phyloP scores from a whole-genome alignment of 192 early-diverging fungal genomes.

The Gonapodya prolifera region DNA sequence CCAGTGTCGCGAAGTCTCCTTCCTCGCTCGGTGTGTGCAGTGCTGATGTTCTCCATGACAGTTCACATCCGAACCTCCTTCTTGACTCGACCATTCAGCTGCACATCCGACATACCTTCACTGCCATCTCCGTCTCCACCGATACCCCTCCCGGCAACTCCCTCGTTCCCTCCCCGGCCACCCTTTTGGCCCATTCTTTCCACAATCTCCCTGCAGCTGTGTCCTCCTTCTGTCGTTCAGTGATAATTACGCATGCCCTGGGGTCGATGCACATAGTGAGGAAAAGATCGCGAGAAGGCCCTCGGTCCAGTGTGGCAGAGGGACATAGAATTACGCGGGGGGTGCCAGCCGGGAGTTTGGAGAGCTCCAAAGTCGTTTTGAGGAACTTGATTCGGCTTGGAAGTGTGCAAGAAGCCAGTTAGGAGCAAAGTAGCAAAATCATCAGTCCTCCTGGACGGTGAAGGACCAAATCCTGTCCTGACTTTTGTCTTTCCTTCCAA shows the following conservation, averaged over 20 bases:
- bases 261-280: conserved; percentile 14
- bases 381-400: not conserved
- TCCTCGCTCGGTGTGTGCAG: no score
- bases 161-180: not conserved
- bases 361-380: not conserved
- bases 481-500: conserved; percentile 52
- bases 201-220: conserved; percentile 42
- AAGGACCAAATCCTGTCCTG: not conserved
- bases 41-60: no score
- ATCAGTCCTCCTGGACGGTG: no score
- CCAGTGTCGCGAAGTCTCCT: no score
- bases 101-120: conserved; percentile 5
- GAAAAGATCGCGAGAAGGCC: not conserved
- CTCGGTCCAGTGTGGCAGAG: not conserved
- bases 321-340: not conserved
- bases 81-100: no score
- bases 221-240: conserved; percentile 53
- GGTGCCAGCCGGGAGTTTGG: not conserved
- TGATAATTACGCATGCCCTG: conserved; percentile 63
- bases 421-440: not conserved
- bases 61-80: no score
- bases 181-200: not conserved
- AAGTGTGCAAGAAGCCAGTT: not conserved
- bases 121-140: conserved; percentile 7
- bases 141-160: not conserved